These are phyloP conservation scores for Keqinozyma sinolaborantium DNA, from an alignment of 1,139 yeast genomes.

Conservation along the genomic window DNA sequence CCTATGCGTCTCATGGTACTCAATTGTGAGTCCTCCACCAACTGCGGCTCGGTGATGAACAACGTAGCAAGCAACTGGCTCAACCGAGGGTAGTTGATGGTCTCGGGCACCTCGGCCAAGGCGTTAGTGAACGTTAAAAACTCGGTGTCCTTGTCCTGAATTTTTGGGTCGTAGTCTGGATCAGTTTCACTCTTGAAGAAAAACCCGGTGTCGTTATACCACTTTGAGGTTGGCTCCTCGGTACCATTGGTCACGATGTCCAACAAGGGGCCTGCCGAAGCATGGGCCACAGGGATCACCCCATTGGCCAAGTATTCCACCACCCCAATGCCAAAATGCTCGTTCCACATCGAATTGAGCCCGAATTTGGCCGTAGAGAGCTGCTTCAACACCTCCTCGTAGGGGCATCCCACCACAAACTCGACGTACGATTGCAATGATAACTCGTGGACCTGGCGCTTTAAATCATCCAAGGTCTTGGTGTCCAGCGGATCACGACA, in stretches of 20 bases:
- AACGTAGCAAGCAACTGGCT: conserved; percentile 32
- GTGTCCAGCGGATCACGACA: conserved; percentile 72
- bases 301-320: conserved; percentile 93
- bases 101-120: conserved; percentile 8
- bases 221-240: conserved; percentile 14
- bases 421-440: conserved; percentile 50
- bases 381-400: conserved; percentile 53
- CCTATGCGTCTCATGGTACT: conserved; percentile 50
- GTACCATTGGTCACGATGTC: conserved; percentile 60
- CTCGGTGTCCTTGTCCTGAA: conserved; percentile 12
- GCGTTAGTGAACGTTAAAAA: conserved; percentile 13
- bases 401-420: conserved; percentile 75
- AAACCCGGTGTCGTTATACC: conserved; percentile 59
- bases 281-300: conserved; percentile 83
- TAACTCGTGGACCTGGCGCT: conserved; percentile 41
- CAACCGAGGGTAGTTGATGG: conserved; percentile 38
- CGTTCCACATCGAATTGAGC: conserved; percentile 98
- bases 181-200: conserved; percentile 59
- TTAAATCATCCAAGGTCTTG: conserved; percentile 49
- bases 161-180: conserved; percentile 55
- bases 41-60: conserved; percentile 35
- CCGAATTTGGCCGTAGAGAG: conserved; percentile 70
- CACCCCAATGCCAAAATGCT: conserved; percentile 96
- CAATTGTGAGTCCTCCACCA: conserved; percentile 34
- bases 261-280: conserved; percentile 84